Evolutionary conservation across 495 filamentous ascomycete species (phyloP).

Genomic region (Hyphodiscus hymeniophilus): DNA sequence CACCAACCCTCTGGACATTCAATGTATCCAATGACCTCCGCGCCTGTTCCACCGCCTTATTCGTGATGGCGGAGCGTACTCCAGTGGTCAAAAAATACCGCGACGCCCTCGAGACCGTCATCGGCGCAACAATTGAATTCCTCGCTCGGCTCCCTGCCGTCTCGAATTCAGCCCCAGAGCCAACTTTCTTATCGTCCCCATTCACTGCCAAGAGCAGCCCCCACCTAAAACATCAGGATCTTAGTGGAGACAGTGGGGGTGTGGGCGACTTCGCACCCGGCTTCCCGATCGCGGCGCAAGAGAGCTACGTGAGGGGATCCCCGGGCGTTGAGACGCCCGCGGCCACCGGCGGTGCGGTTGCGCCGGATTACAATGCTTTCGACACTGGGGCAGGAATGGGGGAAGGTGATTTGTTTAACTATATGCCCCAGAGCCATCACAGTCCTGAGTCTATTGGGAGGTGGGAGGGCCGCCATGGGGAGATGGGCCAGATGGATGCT

Average conservation of each 20-base stretch:
- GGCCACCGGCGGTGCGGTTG: too few species aligned
- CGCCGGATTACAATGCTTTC: too few species aligned
- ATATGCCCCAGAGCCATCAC: slow-evolving; percentile 8
- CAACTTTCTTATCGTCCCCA: not conserved
- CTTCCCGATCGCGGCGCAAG: slow-evolving; percentile 12
- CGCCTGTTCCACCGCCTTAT: slow-evolving; percentile 45
- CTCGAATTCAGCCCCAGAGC: not conserved
- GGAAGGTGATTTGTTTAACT: slow-evolving; percentile 12
- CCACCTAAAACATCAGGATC: not conserved
- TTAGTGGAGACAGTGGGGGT: not conserved
- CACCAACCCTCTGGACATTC: slow-evolving; percentile 41
- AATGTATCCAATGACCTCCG: slow-evolving; percentile 46
- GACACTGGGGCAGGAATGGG: not conserved
- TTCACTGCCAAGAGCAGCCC: not conserved
- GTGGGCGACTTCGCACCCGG: slow-evolving; percentile 5
- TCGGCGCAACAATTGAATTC: slow-evolving; percentile 47
- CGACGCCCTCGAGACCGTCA: slow-evolving; percentile 44
- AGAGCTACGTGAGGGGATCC: slow-evolving; percentile 12
- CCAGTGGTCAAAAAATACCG: slow-evolving; percentile 46
- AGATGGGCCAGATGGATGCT: slow-evolving; percentile 20
- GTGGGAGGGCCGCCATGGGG: slow-evolving; percentile 16
- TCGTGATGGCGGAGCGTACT: slow-evolving; percentile 46
- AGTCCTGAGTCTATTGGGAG: slow-evolving; percentile 12
- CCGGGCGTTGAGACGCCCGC: too few species aligned
- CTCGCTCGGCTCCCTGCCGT: slow-evolving; percentile 19